Evolutionary conservation across 305 asterid genomes (phyloP).

Genomic region (Solanum hybrid): DNA sequence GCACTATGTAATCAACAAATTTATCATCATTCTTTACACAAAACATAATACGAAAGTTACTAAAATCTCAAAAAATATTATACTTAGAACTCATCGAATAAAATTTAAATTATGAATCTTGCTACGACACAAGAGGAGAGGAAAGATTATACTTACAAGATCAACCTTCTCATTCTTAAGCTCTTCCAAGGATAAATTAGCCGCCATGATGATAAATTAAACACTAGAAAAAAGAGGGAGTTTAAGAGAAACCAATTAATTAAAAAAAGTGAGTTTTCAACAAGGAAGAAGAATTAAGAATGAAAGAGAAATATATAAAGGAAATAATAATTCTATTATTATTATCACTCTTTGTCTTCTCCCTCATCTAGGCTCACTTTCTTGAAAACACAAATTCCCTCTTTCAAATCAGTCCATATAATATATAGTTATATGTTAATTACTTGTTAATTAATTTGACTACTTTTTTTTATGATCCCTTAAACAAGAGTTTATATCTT

Average conservation of each 20-base stretch:
- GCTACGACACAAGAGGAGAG: background rate
- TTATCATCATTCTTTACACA: background rate
- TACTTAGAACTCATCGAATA: background rate
- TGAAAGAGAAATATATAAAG: background rate
- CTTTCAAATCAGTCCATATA: background rate
- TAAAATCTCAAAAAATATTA: background rate
- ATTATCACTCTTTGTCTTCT: background rate
- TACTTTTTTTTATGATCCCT: background rate
- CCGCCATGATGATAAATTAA: background rate
- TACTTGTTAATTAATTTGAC: background rate
- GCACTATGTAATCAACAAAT: background rate
- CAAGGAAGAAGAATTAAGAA: background rate
- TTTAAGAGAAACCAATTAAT: background rate
- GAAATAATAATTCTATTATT: background rate
- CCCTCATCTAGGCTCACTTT: slow-evolving; percentile 6
- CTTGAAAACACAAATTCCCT: background rate
- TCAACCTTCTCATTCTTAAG: background rate
- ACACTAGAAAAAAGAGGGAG: background rate
- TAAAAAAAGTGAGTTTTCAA: background rate
- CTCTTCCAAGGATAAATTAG: background rate
- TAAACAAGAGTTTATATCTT: background rate
- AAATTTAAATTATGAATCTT: background rate
- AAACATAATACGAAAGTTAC: background rate
- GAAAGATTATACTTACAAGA: background rate
- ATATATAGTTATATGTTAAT: background rate